phyloP scores from a whole-genome alignment of 768 basidiomycete genomes.

The Rossbeevera mucosa region DNA sequence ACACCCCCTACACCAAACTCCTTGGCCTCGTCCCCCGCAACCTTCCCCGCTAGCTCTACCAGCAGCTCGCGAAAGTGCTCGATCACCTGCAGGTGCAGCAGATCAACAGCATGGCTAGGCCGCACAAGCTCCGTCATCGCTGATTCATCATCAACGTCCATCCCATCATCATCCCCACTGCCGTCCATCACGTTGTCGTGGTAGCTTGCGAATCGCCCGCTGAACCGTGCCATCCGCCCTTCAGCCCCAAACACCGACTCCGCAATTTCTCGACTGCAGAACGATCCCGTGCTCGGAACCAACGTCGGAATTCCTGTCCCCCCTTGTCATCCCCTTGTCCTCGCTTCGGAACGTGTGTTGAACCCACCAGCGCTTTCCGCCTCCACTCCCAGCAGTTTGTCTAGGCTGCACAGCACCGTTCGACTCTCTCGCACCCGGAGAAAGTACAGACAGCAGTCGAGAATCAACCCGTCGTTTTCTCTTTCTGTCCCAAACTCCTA shows the following conservation, averaged over 20 bases:
- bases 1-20: conserved; percentile 29
- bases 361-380: conserved; percentile 43
- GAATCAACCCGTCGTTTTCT: conserved; percentile 64
- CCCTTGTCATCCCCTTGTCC: conserved; percentile 12
- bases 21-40: conserved; percentile 23
- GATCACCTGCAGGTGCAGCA: conserved; percentile 63
- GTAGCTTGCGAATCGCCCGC: conserved; percentile 35
- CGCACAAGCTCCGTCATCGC: conserved; percentile 31
- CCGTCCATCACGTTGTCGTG: conserved; percentile 27
- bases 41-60: conserved; percentile 50
- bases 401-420: conserved; percentile 63
- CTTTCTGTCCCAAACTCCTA: conserved; percentile 33
- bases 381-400: conserved; percentile 61
- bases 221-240: conserved; percentile 38
- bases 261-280: conserved; percentile 52
- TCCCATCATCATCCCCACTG: conserved; percentile 38
- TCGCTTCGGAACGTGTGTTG: background rate
- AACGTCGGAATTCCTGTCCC: conserved; percentile 21
- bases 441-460: conserved; percentile 74
- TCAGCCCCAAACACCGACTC: conserved; percentile 40
- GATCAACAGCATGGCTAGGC: conserved; percentile 57
- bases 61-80: conserved; percentile 65
- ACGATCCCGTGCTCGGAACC: conserved; percentile 33
- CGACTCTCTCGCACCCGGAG: conserved; percentile 33
- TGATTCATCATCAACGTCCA: conserved; percentile 61